Evolutionary conservation across 257 asterid species (phyloP).

Genomic region (Paulownia fortunei): DNA sequence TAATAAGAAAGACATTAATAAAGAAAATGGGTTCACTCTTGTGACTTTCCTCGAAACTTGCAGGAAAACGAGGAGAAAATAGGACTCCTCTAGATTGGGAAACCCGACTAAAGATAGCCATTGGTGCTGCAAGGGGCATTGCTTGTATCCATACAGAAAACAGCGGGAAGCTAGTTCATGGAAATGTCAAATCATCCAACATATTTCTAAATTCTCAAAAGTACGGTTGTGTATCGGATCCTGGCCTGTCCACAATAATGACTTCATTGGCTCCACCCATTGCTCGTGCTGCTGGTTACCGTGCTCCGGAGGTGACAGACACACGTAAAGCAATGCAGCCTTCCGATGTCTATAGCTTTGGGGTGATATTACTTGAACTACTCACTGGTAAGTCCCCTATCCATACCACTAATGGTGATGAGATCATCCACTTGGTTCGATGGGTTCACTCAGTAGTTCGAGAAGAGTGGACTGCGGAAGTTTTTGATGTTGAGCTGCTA

Average conservation of each 20-base stretch:
- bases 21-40: background rate
- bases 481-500: constrained; percentile 71
- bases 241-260: constrained; percentile 69
- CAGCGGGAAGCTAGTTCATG: constrained; percentile 74
- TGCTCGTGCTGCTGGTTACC: constrained; percentile 78
- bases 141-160: constrained; percentile 69
- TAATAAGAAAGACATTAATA: background rate
- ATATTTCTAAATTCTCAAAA: constrained; percentile 62
- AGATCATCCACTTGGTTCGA: constrained; percentile 67
- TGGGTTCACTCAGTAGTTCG: constrained; percentile 92
- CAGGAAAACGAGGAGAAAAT: constrained; percentile 62
- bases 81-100: constrained; percentile 70
- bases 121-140: constrained; percentile 81
- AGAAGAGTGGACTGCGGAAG: constrained; percentile 93
- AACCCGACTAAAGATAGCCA: constrained; percentile 63
- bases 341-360: constrained; percentile 79
- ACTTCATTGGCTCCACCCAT: constrained; percentile 67
- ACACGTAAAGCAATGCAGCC: constrained; percentile 73
- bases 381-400: constrained; percentile 78
- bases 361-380: constrained; percentile 73
- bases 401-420: constrained; percentile 66
- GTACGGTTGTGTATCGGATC: constrained; percentile 80
- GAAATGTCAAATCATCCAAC: constrained; percentile 78
- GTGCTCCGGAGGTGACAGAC: constrained; percentile 81
- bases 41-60: background rate